Evolutionary conservation across 108 stramenopile genomes (phyloP).

Genomic region (Cyclotella baltica): DNA sequence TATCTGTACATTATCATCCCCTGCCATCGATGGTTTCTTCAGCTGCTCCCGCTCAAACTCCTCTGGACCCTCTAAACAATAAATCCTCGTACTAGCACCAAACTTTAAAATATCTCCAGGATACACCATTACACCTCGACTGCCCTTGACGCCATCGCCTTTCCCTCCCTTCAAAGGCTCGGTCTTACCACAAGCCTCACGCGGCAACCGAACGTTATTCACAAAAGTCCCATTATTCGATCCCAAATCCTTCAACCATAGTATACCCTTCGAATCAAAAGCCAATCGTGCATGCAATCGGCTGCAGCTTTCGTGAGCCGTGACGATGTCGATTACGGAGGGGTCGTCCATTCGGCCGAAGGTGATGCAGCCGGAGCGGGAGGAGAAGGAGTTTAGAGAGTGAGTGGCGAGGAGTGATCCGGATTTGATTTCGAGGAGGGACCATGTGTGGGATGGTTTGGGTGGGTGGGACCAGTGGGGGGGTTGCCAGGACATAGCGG

Average conservation of each 20-base stretch:
- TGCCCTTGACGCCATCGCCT: constrained; percentile 41
- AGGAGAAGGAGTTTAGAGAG: constrained; percentile 28
- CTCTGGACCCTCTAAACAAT: constrained; percentile 68
- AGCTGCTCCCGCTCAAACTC: constrained; percentile 61
- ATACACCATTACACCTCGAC: constrained; percentile 74
- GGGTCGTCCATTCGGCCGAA: constrained; percentile 74
- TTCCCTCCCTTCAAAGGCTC: not conserved
- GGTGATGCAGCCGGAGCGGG: constrained; percentile 40
- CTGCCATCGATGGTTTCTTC: constrained; percentile 12
- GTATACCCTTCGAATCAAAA: constrained; percentile 63
- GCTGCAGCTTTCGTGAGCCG: constrained; percentile 74
- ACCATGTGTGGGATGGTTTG: constrained; percentile 30
- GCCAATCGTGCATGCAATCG: constrained; percentile 83
- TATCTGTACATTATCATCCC: not conserved
- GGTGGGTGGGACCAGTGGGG: constrained; percentile 39
- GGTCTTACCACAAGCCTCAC: constrained; percentile 58
- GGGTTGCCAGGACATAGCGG: constrained; percentile 29
- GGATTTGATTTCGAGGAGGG: constrained; percentile 52
- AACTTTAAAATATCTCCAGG: constrained; percentile 77
- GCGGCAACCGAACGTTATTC: constrained; percentile 65
- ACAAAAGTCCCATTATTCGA: constrained; percentile 76
- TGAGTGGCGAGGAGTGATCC: constrained; percentile 35
- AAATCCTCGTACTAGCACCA: constrained; percentile 75
- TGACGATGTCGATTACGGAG: constrained; percentile 54
- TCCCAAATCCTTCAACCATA: constrained; percentile 75